Evolutionary conservation across 2,329 filamentous ascomycete genomes (phyloP).

Genomic region (Arachnomyces sp.): DNA sequence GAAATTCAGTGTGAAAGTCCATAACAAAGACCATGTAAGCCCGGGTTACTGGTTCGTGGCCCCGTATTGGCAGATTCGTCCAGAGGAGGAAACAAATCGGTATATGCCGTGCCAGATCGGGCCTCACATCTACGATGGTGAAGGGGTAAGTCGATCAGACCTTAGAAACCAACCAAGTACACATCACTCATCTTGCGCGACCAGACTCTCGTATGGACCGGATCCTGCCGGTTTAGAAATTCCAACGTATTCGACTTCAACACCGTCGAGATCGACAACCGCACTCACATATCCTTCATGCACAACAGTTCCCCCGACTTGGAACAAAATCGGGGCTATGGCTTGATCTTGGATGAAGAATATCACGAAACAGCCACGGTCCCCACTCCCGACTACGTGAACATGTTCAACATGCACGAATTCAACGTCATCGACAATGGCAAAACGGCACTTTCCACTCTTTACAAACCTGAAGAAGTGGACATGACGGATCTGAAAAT

Average conservation of each 20-base stretch:
- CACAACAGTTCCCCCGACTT: slow-evolving; percentile 20
- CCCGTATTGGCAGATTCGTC: slow-evolving; percentile 32
- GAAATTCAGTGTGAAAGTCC: slow-evolving; percentile 21
- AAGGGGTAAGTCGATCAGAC: slow-evolving; percentile 27
- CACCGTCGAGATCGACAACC: slow-evolving; percentile 38
- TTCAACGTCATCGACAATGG: slow-evolving; percentile 29
- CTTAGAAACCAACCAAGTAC: slow-evolving; percentile 1
- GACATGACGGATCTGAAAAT: slow-evolving; percentile 14
- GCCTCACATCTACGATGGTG: slow-evolving; percentile 45
- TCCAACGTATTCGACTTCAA: slow-evolving; percentile 42
- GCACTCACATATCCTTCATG: slow-evolving; percentile 43
- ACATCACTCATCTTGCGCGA: background rate
- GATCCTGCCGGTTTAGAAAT: slow-evolving; percentile 40
- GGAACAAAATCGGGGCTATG: slow-evolving; percentile 40
- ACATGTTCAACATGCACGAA: slow-evolving; percentile 32
- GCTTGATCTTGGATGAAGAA: slow-evolving; percentile 40
- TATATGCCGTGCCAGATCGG: slow-evolving; percentile 38
- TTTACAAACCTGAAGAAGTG: slow-evolving; percentile 17
- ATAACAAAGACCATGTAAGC: slow-evolving; percentile 20
- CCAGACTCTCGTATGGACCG: slow-evolving; percentile 42
- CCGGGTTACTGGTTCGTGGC: slow-evolving; percentile 45
- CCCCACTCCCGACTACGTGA: slow-evolving; percentile 18
- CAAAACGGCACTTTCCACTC: slow-evolving; percentile 24
- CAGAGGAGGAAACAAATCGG: slow-evolving; percentile 17
- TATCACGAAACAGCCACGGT: slow-evolving; percentile 37